Evolutionary conservation across 768 basidiomycete genomes (phyloP), one percentile per base, ranked within the genome.

Genomic region (Dioszegia hungarica): DNA sequence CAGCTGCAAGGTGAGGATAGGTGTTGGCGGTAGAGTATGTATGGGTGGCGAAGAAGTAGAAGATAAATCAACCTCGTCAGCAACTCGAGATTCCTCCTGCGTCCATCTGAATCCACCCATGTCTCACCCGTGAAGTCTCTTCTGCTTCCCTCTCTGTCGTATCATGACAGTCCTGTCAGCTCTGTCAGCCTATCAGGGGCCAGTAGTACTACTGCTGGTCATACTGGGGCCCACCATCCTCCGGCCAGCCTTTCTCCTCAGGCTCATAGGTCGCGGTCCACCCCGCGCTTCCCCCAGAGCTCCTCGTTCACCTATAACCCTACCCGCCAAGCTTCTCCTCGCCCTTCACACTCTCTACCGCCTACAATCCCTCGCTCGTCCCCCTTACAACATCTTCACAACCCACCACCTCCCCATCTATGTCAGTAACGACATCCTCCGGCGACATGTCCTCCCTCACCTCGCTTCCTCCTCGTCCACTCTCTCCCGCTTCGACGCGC

Each of bases 381-480:
- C 62, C 3, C 71, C 71, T 2, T 70, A 61, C 54, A 59, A 73
- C 55, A 24, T 73, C 46, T 73, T 73, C 59, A 51, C 49, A 24
- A 52, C 39, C n/a, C 33, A 69, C 44, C 20, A 49, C 17, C 51
- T 70, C 2, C 68, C 71, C 14, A 59, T 73, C 24, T 53, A 54
- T 19, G 50, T 49, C 5, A 43, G 60, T 1, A 62, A 56, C 37
- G 50, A 53, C 38, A 34, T 61, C 2, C 56, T 73, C 1, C 62
- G 63, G 31, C 56, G 45, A 38, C 48, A 38, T 17, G 19, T 66
- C 37, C 48, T 59, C 31, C 57, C 54, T 6, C 15, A n/a, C n/a
- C n/a, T 41, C 14, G 14, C 34, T 12, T 14, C 47, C 24, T 27
- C 36, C 20, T 37, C 48, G 17, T 19, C 24, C 20, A 19, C 48